phyloP scores from a whole-genome alignment of 495 filamentous ascomycete species.

The Neurospora discreta region DNA sequence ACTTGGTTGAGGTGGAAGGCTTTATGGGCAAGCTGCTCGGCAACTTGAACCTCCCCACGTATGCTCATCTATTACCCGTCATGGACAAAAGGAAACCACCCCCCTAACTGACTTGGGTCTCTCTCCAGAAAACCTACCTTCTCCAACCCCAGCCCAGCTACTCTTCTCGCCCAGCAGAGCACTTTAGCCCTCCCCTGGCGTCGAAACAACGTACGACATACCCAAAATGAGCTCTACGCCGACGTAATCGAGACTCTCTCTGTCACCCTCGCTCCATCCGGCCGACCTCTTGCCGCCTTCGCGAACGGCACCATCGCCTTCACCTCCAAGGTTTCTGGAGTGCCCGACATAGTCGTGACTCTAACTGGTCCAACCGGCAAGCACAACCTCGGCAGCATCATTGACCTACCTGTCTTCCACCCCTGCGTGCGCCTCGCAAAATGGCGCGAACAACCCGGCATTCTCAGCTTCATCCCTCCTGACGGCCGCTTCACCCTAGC shows the following conservation, averaged over 20 bases:
- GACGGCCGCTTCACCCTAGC: constrained; percentile 92
- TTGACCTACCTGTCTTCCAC: constrained; percentile 92
- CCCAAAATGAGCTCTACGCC: constrained; percentile 93
- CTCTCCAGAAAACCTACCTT: constrained; percentile 8
- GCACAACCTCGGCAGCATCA: constrained; percentile 57
- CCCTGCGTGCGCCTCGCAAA: constrained; percentile 78
- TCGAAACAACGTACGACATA: constrained; percentile 84
- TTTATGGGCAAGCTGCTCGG: constrained; percentile 86
- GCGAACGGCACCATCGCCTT: constrained; percentile 91
- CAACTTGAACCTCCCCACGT: constrained; percentile 72
- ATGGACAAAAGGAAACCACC: neutral
- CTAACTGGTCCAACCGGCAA: constrained; percentile 67
- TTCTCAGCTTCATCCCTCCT: constrained; percentile 88
- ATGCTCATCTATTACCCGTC: constrained; percentile 10
- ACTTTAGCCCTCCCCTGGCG: constrained; percentile 64
- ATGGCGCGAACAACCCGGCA: constrained; percentile 81
- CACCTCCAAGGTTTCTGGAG: constrained; percentile 86
- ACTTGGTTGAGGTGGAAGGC: constrained; percentile 82
- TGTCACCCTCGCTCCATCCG: constrained; percentile 81
- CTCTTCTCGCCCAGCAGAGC: constrained; percentile 25
- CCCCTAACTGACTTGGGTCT: neutral
- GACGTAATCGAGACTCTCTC: constrained; percentile 86
- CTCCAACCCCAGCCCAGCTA: constrained; percentile 12
- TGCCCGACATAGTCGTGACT: constrained; percentile 77
- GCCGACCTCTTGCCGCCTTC: constrained; percentile 72